Conservation (phyloP, 2,329 filamentous ascomycete genomes). For the Aspergillus sp. region DNA sequence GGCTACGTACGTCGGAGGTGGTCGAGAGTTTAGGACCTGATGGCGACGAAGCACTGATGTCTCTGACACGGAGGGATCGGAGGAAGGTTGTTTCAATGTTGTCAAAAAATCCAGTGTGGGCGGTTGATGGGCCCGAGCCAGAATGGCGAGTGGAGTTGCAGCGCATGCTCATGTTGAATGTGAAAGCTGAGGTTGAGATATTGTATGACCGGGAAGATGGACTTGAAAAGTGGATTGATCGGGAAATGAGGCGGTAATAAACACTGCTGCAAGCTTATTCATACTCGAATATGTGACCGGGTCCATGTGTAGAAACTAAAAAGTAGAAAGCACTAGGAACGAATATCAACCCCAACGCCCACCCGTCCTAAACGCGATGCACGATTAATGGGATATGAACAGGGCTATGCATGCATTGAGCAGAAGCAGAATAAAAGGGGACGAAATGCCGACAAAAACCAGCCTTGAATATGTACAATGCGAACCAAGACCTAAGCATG, state of each 20-base stretch:
- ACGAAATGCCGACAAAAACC: not conserved
- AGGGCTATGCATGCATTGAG: slow-evolving; percentile 8
- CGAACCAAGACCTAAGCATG: not conserved
- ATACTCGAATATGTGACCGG: not conserved
- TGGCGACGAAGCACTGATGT: slow-evolving; percentile 38
- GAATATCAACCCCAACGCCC: slow-evolving; percentile 23
- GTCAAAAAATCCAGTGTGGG: slow-evolving; percentile 41
- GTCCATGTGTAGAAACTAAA: not conserved
- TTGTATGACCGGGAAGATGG: slow-evolving; percentile 46
- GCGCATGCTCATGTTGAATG: slow-evolving; percentile 60
- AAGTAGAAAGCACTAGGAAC: slow-evolving; percentile 5
- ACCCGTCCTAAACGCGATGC: not conserved
- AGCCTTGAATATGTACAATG: not conserved
- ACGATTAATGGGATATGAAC: not conserved
- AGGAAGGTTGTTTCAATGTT: slow-evolving; percentile 57
- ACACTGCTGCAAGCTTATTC: not conserved
- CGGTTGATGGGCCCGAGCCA: slow-evolving; percentile 44
- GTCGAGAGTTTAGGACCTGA: slow-evolving; percentile 25
- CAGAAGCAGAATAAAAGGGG: not conserved
- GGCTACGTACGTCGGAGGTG: slow-evolving; percentile 49
- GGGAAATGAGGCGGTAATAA: slow-evolving; percentile 26
- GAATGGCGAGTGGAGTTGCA: slow-evolving; percentile 56
- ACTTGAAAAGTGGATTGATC: slow-evolving; percentile 46
- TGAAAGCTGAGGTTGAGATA: slow-evolving; percentile 63
- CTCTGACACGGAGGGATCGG: slow-evolving; percentile 54